These are phyloP conservation scores for Hortiboletus campestris DNA, from an alignment of 768 basidiomycete genomes.

Conservation along the genomic window DNA sequence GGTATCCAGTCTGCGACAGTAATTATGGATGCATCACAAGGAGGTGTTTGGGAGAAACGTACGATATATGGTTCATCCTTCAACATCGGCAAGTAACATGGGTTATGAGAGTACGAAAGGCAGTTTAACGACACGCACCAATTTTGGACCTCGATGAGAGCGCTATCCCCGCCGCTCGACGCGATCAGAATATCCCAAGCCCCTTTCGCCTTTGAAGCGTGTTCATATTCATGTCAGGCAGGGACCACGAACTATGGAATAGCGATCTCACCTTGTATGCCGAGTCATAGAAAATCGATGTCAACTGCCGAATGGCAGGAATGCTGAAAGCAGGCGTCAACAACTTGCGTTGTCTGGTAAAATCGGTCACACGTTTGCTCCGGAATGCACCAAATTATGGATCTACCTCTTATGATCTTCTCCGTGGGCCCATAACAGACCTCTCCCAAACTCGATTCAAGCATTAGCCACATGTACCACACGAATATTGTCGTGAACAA, in stretches of 20 bases:
- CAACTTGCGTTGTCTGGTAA: conserved; percentile 34
- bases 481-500: background rate
- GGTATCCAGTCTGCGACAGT: conserved; percentile 45
- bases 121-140: conserved; percentile 18
- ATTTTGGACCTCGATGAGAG: conserved; percentile 36
- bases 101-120: background rate
- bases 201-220: conserved; percentile 23
- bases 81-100: background rate
- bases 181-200: conserved; percentile 30
- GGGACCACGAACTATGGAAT: background rate
- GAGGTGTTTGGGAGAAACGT: background rate
- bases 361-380: background rate
- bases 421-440: conserved; percentile 33
- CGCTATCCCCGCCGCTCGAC: conserved; percentile 8
- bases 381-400: too few species aligned
- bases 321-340: conserved; percentile 40
- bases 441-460: conserved; percentile 21
- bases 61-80: conserved; percentile 39
- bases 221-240: background rate
- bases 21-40: background rate
- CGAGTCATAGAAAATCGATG: conserved; percentile 40
- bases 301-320: conserved; percentile 36
- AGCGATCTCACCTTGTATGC: conserved; percentile 16
- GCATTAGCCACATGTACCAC: background rate
- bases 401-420: conserved; percentile 46